Evolutionary conservation across 495 filamentous ascomycete genomes (phyloP).

Genomic region (Neurospora sp.): DNA sequence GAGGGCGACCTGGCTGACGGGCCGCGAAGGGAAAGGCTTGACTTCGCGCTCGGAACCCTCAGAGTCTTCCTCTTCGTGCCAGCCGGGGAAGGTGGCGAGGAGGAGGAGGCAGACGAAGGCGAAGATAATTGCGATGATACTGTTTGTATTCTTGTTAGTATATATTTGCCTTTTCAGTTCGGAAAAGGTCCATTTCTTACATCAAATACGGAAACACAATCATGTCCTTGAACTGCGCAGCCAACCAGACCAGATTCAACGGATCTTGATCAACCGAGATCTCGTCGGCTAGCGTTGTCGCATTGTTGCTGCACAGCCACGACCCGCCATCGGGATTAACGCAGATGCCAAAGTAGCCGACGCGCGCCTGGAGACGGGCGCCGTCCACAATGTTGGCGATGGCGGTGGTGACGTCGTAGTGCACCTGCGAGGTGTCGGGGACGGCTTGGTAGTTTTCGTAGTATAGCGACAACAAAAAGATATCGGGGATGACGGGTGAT

Average conservation of each 20-base stretch:
- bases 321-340: constrained; percentile 60
- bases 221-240: constrained; percentile 68
- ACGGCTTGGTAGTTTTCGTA: constrained; percentile 55
- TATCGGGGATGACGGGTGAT: constrained; percentile 63
- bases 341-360: constrained; percentile 66
- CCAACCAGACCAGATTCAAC: constrained; percentile 71
- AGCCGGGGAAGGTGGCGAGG: constrained; percentile 72
- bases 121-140: constrained; percentile 74
- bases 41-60: constrained; percentile 57
- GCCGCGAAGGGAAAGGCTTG: constrained; percentile 68
- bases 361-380: constrained; percentile 56
- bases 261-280: constrained; percentile 64
- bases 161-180: neutral
- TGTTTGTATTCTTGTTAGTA: constrained; percentile 13
- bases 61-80: constrained; percentile 62
- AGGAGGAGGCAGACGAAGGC: constrained; percentile 67
- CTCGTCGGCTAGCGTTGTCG: constrained; percentile 59
- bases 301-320: constrained; percentile 71
- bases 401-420: constrained; percentile 69
- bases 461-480: constrained; percentile 72
- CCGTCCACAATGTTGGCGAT: constrained; percentile 63
- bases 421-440: constrained; percentile 68
- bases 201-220: constrained; percentile 74
- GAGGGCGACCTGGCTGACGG: constrained; percentile 63
- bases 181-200: constrained; percentile 24